Evolutionary conservation across 345 rosid species (phyloP).

Genomic region (Schrenkiella parvula): DNA sequence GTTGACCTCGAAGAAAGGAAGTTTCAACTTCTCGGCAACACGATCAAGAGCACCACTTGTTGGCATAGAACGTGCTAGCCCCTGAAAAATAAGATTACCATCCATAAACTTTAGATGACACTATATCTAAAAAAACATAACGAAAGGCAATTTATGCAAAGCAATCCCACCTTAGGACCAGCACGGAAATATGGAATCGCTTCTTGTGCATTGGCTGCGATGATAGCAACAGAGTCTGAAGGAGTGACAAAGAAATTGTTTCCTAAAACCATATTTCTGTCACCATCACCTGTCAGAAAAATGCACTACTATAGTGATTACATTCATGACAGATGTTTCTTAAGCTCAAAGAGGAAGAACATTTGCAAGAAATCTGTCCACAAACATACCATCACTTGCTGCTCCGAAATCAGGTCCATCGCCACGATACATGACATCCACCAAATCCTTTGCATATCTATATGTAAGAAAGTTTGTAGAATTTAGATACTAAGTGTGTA

Average conservation of each 20-base stretch:
- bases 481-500: constrained; percentile 10
- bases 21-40: constrained; percentile 78
- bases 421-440: constrained; percentile 64
- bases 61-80: constrained; percentile 97
- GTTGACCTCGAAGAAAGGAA: constrained; percentile 83
- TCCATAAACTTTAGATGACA: not conserved
- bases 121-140: not conserved
- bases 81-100: constrained; percentile 42
- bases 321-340: not conserved
- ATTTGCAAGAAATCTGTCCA: not conserved
- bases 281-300: constrained; percentile 78
- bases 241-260: constrained; percentile 83
- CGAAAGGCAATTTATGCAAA: not conserved
- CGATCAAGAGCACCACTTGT: constrained; percentile 96
- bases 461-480: constrained; percentile 23
- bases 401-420: constrained; percentile 94
- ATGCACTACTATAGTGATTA: not conserved
- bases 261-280: constrained; percentile 94
- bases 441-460: constrained; percentile 95
- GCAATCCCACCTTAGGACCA: constrained; percentile 67
- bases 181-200: constrained; percentile 75
- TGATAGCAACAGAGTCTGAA: constrained; percentile 90
- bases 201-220: constrained; percentile 85
- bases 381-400: constrained; percentile 82
- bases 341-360: not conserved